phyloP scores from a whole-genome alignment of 129 eudicot species.

The Saposhnikovia divaricata region DNA sequence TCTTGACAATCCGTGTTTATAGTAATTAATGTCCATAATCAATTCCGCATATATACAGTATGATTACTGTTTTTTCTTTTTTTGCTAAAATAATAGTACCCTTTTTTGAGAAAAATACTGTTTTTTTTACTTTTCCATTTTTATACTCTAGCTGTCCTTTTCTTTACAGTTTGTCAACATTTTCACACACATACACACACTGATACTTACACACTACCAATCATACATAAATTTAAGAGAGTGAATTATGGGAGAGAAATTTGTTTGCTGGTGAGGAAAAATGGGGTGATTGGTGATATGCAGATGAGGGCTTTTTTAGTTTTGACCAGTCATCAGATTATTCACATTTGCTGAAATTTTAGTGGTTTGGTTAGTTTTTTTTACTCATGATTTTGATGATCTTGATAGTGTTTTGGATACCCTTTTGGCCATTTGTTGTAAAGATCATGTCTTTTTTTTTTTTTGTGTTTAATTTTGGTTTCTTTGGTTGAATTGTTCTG shows the following conservation, averaged over 20 bases:
- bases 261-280: conserved; percentile 12
- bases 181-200: conserved; percentile 5
- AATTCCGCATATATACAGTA: not conserved
- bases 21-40: not conserved
- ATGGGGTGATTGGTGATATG: conserved; percentile 30
- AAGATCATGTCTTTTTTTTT: not conserved
- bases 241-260: conserved; percentile 15
- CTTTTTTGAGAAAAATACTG: not conserved
- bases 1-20: not conserved
- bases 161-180: conserved; percentile 21
- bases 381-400: conserved; percentile 2
- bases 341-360: conserved; percentile 27
- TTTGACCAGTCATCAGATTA: conserved; percentile 35
- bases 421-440: conserved; percentile 4
- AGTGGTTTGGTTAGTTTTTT: conserved; percentile 34
- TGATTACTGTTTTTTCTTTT: not conserved
- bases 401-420: conserved; percentile 10
- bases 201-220: conserved; percentile 36
- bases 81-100: not conserved
- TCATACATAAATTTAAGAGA: conserved; percentile 17
- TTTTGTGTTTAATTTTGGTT: conserved; percentile 3
- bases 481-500: not conserved
- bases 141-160: not conserved
- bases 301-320: conserved; percentile 28
- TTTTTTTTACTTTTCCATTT: not conserved